Percentiles rank a stretch among this genome's conserved stretches.
Evolutionary conservation across 2,329 filamentous ascomycete genomes (phyloP).

Genomic region (Fonsecaea multimorphosa): DNA sequence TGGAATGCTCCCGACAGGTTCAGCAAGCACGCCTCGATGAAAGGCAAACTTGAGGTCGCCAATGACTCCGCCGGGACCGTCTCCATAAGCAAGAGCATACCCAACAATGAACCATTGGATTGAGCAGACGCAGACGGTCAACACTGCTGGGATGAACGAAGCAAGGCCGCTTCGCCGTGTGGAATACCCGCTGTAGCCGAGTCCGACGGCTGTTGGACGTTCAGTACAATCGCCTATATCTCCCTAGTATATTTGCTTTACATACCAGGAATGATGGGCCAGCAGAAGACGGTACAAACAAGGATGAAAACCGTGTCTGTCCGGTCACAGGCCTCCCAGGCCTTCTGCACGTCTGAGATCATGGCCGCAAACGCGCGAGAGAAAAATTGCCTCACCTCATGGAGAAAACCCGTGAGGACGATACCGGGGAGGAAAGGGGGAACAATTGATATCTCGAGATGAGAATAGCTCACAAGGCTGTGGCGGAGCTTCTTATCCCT

Average conservation of each 20-base stretch:
- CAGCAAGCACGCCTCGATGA: conserved; percentile 54
- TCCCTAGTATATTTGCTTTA: too few species aligned
- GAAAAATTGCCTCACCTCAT: not conserved
- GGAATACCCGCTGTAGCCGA: conserved; percentile 59
- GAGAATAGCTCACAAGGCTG: conserved; percentile 20
- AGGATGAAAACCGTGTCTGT: conserved; percentile 60
- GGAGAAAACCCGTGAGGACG: not conserved
- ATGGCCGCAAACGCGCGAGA: conserved; percentile 24
- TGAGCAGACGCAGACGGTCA: conserved; percentile 56
- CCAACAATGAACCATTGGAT: conserved; percentile 60
- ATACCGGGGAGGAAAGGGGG: not conserved
- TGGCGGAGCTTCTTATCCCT: conserved; percentile 26
- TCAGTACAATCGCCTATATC: too few species aligned
- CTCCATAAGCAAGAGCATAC: conserved; percentile 58
- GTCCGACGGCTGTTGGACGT: conserved; percentile 58
- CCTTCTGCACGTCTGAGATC: conserved; percentile 48
- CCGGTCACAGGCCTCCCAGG: conserved; percentile 59
- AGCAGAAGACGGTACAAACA: conserved; percentile 60
- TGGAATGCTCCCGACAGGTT: conserved; percentile 58
- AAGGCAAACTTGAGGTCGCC: conserved; percentile 55
- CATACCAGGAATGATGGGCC: conserved; percentile 61
- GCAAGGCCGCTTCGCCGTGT: conserved; percentile 56
- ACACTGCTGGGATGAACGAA: conserved; percentile 57
- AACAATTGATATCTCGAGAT: conserved; percentile 18
- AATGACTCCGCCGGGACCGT: conserved; percentile 52